These are phyloP conservation scores for Cystofilobasidium macerans DNA, from an alignment of 768 basidiomycete genomes.

Conservation along the genomic window DNA sequence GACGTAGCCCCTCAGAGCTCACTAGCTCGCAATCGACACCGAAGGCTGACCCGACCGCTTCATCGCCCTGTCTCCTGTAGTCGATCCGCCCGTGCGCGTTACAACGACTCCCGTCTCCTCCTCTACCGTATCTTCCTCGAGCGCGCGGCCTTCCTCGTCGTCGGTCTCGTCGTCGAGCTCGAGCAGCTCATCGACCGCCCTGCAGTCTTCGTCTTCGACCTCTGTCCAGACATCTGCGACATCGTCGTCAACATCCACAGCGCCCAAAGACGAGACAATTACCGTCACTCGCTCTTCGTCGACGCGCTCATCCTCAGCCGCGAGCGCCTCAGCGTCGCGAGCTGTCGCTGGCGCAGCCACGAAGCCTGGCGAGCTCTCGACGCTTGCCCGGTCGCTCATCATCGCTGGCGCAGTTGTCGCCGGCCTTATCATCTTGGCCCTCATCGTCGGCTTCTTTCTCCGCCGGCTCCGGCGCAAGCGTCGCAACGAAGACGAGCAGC, in stretches of 20 bases:
- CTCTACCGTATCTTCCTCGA: neutral
- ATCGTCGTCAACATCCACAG: neutral
- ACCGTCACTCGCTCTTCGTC: neutral
- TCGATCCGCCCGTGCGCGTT: too few relatives aligned
- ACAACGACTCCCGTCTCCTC: neutral
- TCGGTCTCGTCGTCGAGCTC: neutral
- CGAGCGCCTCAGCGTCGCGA: neutral
- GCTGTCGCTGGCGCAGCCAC: neutral
- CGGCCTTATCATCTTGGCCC: conserved; percentile 2
- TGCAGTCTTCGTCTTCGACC: neutral
- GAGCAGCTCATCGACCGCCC: neutral
- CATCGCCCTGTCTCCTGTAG: too few relatives aligned
- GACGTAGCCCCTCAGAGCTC: too few relatives aligned
- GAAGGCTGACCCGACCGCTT: too few relatives aligned
- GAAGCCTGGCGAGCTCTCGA: conserved; percentile 2
- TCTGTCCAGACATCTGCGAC: neutral
- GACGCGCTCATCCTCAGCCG: neutral
- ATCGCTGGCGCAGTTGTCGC: conserved; percentile 13
- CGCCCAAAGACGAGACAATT: neutral
- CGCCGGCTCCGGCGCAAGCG: conserved; percentile 17
- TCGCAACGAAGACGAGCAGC: conserved; percentile 5
- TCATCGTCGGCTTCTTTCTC: conserved; percentile 16
- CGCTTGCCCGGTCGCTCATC: conserved; percentile 12
- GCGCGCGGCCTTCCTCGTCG: too few relatives aligned
- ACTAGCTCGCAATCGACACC: too few relatives aligned